These are phyloP conservation scores for Cephaloascus fragrans DNA, from an alignment of 805 yeast genomes.

Conservation along the genomic window DNA sequence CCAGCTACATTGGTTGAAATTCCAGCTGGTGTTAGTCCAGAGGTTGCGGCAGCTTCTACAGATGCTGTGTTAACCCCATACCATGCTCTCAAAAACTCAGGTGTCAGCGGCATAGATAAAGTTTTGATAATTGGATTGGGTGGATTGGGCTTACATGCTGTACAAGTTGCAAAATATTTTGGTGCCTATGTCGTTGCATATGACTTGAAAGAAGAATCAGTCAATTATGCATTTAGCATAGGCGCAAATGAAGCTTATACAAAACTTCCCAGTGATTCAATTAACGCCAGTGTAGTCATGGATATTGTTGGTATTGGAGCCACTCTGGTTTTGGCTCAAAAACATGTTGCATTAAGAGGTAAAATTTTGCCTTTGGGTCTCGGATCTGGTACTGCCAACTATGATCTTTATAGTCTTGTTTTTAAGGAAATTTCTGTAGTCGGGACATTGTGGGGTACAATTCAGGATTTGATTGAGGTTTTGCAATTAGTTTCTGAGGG, in stretches of 20 bases:
- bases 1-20: conserved; percentile 11
- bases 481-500: conserved; percentile 32
- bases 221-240: conserved; percentile 14
- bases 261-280: conserved; percentile 18
- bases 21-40: conserved; percentile 15
- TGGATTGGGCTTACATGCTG: conserved; percentile 20
- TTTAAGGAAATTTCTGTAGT: conserved; percentile 28
- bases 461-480: conserved; percentile 30
- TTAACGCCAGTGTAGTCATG: conserved; percentile 23
- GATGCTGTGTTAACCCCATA: conserved; percentile 22
- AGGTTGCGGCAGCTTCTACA: conserved; percentile 19
- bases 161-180: conserved; percentile 15
- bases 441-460: conserved; percentile 34
- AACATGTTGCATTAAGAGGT: conserved; percentile 24
- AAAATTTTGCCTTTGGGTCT: conserved; percentile 33
- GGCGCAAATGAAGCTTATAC: conserved; percentile 35
- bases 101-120: conserved; percentile 9
- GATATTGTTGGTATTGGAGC: conserved; percentile 11
- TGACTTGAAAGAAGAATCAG: conserved; percentile 16
- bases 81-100: conserved; percentile 18
- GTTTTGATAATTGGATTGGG: conserved; percentile 20
- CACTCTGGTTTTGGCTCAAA: conserved; percentile 13
- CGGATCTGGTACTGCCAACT: conserved; percentile 19
- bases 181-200: conserved; percentile 8
- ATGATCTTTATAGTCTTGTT: conserved; percentile 25